phyloP scores from a whole-genome alignment of 2,329 filamentous ascomycete species.

The Zasmidium citrigriseum region DNA sequence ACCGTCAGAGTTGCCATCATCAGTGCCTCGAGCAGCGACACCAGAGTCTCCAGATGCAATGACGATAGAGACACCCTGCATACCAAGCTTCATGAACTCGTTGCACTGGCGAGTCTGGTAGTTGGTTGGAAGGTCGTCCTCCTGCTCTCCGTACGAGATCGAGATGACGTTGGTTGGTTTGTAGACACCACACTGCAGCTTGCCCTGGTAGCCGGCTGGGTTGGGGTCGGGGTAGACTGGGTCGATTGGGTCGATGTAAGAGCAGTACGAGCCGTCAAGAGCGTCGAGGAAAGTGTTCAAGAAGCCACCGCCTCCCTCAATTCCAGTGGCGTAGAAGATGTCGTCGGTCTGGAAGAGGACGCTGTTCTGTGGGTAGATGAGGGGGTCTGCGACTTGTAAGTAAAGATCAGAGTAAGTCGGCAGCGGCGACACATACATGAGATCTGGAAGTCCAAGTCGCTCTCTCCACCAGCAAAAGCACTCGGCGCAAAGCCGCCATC shows the following conservation, averaged over 20 bases:
- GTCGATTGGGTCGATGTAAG: constrained; percentile 36
- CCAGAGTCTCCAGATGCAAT: constrained; percentile 54
- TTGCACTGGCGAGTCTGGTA: constrained; percentile 57
- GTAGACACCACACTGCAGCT: constrained; percentile 49
- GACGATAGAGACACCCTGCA: constrained; percentile 50
- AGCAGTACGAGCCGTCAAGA: constrained; percentile 48
- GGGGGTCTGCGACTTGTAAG: constrained; percentile 25
- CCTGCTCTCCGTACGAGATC: constrained; percentile 54
- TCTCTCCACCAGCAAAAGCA: constrained; percentile 44
- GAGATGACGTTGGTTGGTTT: constrained; percentile 55
- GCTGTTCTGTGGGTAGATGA: constrained; percentile 54
- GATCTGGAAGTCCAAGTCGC: constrained; percentile 15
- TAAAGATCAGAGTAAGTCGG: constrained; percentile 43
- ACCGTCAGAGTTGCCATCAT: constrained; percentile 27
- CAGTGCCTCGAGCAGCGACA: constrained; percentile 35
- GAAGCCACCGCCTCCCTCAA: constrained; percentile 17
- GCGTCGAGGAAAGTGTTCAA: constrained; percentile 46
- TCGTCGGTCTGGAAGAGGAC: constrained; percentile 49
- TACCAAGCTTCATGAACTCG: constrained; percentile 59
- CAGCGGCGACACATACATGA: constrained; percentile 12
- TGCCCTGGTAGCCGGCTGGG: constrained; percentile 40
- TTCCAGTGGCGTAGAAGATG: constrained; percentile 37
- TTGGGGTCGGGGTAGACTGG: constrained; percentile 50
- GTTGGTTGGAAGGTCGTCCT: constrained; percentile 42
- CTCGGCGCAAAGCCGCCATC: constrained; percentile 29